Base-by-base conservation (phyloP, 441 rosid genomes). In the Cnidoscolus chayamansa region DNA sequence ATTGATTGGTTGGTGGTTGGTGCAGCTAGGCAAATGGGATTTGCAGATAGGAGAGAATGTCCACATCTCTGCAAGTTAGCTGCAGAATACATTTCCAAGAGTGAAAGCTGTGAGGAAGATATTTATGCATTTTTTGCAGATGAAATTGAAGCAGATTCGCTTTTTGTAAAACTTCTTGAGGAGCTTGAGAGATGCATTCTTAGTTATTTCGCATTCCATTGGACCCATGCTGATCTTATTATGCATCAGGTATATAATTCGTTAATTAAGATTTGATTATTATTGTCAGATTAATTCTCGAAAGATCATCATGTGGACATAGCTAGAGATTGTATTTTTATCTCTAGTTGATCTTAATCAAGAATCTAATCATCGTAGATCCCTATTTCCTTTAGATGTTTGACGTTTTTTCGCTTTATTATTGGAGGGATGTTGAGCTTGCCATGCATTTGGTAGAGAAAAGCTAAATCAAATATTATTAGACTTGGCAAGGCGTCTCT, bases 181-280 rank as follows among this genome's bases (percentile, higher is more conserved):
- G 98, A 96, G 88, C 84, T 96, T 20, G 97, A 96, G 86, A 84
- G 98, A 76, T 96, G 98, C 74, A 96, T 88, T 73, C 97, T 96
- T 68, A 93, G 99, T 68, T 96, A 96, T 79, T 95, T 91, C 72
- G 99, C 91, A 11, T 95, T 88, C 76, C 99, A 93, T 62, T 95
- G 99, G 99, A 86, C 82, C 76, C 94, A 91, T 74, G 93, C 95
- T 3, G 97, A 95, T 78, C 85, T 91, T 60, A 78, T 89, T 86
- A 87, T 93, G 78, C 87, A 83, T 75, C 97, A 95, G 95, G 99
- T 89, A 25, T 25, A 25, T 25, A 72, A 63, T 48, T 31, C 1
- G 30, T 30, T 58, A 10, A 10, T 57, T 10, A 10, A 48, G 15
- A 9, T 12, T 57, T 57, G 4, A 40, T 25, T 25, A 40, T 40